Evolutionary conservation across 2,329 filamentous ascomycete species (phyloP), one percentile per base, ranked within the genome.

Genomic region (Mycosphaerella arachidis): DNA sequence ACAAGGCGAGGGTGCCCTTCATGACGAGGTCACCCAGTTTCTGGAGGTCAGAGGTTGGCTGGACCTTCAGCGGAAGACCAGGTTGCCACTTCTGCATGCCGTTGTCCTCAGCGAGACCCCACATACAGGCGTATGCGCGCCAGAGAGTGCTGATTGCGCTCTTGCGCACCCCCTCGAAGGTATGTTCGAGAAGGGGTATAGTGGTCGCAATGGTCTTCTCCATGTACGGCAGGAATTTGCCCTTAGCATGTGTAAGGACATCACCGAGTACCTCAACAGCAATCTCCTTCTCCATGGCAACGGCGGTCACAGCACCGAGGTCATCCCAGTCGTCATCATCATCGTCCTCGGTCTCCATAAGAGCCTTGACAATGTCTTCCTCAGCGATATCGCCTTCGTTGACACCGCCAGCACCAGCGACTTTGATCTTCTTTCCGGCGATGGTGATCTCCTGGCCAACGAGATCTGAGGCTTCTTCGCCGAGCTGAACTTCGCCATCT

Each of bases 271-370:
- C 92, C 75, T 99, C 94, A 48, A 96, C 86, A 40, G 94, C 93
- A 69, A 97, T 95, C 77, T 99, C 94, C 78, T 97, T 97, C 82
- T 97, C 94, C 62, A 96, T 85, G 27, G 93, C 91, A 57, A 97
- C 85, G 56, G 92, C 91, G 29, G 91, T 95, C 63, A 95, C 90
- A 54, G 91, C 91, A 59, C 86, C 87, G 52, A 95, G 82, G 68
- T 92, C 90, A 68, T 92, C 89, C 84, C 90, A 92, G 62, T 92
- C 90, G 60, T 91, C 90, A 40, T 91, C 88, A 50, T 92, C 89
- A 3, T 86, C 88, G 57, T 72, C 74, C 31, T 59, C 64, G 12
- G 59, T 67, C 45, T 71, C 68, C 62, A 87, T 84, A 35, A 85
- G 82, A 24, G 68, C 68, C 56, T 70, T 65, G 48, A 71, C 63